Conservation (phyloP, 2,329 filamentous ascomycete species). For the Hymenoscyphus repandus region DNA sequence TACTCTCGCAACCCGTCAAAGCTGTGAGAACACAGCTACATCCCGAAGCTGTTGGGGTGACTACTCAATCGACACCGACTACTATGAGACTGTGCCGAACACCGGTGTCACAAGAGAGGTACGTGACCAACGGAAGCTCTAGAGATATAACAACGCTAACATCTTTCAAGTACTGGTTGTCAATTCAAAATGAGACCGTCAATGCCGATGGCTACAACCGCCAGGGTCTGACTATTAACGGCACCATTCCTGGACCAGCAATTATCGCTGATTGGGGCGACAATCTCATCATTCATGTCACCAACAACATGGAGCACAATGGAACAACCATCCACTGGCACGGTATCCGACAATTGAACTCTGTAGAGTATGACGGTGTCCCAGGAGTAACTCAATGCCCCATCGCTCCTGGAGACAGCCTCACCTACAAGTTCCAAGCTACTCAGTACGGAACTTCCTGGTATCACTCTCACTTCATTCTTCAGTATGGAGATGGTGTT, state of each 20-base stretch:
- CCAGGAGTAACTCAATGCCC: conserved; percentile 58
- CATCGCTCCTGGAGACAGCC: conserved; percentile 50
- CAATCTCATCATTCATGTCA: conserved; percentile 32
- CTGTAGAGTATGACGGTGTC: conserved; percentile 32
- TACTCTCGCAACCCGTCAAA: conserved; percentile 12
- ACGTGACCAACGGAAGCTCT: background rate
- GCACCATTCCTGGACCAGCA: conserved; percentile 33
- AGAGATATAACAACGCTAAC: conserved; percentile 1
- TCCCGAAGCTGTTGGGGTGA: conserved; percentile 30
- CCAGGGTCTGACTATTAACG: conserved; percentile 49
- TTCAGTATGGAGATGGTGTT: conserved; percentile 36
- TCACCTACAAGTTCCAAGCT: conserved; percentile 35
- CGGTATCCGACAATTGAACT: conserved; percentile 40
- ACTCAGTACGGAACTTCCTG: conserved; percentile 30
- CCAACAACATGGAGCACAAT: conserved; percentile 34
- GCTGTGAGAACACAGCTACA: conserved; percentile 28
- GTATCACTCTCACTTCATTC: conserved; percentile 29
- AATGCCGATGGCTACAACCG: conserved; percentile 36
- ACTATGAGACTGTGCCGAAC: conserved; percentile 26
- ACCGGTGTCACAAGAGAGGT: conserved; percentile 33
- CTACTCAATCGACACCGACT: conserved; percentile 30
- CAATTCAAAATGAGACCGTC: conserved; percentile 23
- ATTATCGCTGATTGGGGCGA: conserved; percentile 36
- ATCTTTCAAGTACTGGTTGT: conserved; percentile 24
- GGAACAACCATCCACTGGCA: conserved; percentile 49